These are phyloP conservation scores for Oryza officinalis DNA, from an alignment of 176 grass and related monocot genomes.

Conservation along the genomic window DNA sequence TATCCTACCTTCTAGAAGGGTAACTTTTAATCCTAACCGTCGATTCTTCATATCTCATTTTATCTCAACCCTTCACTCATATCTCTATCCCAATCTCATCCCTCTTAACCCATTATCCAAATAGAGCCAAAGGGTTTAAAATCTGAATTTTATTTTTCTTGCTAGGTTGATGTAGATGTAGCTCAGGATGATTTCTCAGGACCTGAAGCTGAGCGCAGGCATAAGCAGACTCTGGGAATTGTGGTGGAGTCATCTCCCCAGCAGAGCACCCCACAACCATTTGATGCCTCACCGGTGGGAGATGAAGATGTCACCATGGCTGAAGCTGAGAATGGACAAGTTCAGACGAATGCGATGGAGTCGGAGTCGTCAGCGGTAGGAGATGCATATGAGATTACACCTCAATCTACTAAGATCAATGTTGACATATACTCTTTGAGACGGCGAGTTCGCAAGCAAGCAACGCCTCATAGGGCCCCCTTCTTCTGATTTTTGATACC, in stretches of 20 bases:
- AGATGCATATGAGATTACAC: not conserved
- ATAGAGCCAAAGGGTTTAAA: not conserved
- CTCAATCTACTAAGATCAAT: not conserved
- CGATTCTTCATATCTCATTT: too few relatives aligned
- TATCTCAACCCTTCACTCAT: too few relatives aligned
- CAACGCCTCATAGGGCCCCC: not conserved
- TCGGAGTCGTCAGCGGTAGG: not conserved
- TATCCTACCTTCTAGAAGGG: too few relatives aligned
- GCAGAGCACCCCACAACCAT: not conserved
- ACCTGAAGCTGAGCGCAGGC: constrained; percentile 32
- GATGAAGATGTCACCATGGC: not conserved
- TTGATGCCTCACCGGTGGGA: not conserved
- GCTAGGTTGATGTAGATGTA: not conserved
- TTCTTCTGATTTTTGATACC: constrained; percentile 3
- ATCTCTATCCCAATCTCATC: too few relatives aligned
- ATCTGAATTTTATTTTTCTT: not conserved
- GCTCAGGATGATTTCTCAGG: constrained; percentile 38
- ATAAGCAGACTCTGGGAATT: not conserved
- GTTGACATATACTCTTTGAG: not conserved
- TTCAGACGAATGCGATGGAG: not conserved
- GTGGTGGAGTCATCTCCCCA: not conserved
- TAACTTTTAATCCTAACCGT: too few relatives aligned
- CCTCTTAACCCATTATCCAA: too few relatives aligned
- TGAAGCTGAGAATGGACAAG: not conserved
- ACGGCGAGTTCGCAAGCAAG: not conserved